Percentiles rank a stretch among this genome's conserved stretches.
phyloP scores from a whole-genome alignment of 495 filamentous ascomycete species.

The Xylaria bambusicola region DNA sequence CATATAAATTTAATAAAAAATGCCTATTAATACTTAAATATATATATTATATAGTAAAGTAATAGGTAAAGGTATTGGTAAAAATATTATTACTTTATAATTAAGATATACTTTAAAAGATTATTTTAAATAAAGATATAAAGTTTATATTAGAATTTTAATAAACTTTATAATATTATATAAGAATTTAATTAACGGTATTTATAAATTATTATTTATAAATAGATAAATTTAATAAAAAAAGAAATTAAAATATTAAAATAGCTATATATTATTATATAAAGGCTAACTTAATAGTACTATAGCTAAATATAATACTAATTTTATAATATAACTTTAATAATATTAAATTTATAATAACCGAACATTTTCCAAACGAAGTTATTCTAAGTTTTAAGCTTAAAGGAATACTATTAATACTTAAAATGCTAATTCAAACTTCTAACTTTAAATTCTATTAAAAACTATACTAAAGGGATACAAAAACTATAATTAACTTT shows the following conservation, averaged over 20 bases:
- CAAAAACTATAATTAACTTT: not conserved
- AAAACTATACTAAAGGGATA: not conserved
- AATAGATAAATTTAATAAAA: constrained; percentile 2
- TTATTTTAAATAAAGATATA: not conserved
- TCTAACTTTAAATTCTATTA: not conserved
- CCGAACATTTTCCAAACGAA: not conserved
- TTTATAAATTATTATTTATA: not conserved
- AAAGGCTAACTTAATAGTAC: not conserved
- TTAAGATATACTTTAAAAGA: not conserved
- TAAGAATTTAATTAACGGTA: not conserved
- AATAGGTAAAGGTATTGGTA: not conserved
- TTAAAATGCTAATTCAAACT: not conserved
- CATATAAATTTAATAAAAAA: constrained; percentile 7
- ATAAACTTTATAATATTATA: not conserved
- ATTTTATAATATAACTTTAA: constrained; percentile 9
- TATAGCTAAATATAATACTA: not conserved
- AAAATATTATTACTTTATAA: not conserved
- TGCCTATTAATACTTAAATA: not conserved
- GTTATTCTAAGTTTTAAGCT: constrained; percentile 1
- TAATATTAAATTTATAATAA: not conserved
- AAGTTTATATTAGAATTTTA: constrained; percentile 2
- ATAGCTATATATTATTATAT: constrained; percentile 1
- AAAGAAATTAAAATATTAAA: not conserved
- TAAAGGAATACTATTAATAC: not conserved
- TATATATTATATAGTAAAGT: not conserved